phyloP scores from a whole-genome alignment of 2,329 filamentous ascomycete species.

The Monosporascus sp. region DNA sequence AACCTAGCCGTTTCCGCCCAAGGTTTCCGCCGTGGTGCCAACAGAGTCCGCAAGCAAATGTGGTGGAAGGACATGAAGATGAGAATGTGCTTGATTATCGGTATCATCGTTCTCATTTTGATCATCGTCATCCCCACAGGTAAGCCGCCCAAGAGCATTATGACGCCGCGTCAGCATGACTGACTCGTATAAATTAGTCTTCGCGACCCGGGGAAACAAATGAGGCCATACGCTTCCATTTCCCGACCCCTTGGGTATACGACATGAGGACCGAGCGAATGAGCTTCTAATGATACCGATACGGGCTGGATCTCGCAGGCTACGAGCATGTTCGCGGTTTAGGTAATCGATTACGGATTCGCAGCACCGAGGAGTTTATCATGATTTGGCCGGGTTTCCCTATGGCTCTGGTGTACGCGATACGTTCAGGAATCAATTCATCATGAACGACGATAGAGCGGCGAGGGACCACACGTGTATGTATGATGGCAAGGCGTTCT shows the following conservation, averaged over 20 bases:
- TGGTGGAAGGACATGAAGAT: slow-evolving; percentile 99
- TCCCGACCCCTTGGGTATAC: slow-evolving; percentile 19
- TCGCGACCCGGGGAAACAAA: slow-evolving; percentile 39
- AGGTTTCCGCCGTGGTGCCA: slow-evolving; percentile 93
- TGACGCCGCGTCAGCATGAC: not conserved
- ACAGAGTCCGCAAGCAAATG: slow-evolving; percentile 95
- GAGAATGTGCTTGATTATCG: slow-evolving; percentile 90
- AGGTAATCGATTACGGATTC: slow-evolving; percentile 26
- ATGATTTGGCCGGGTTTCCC: slow-evolving; percentile 31
- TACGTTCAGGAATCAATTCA: slow-evolving; percentile 12
- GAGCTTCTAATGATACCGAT: slow-evolving; percentile 11
- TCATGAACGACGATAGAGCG: slow-evolving; percentile 9
- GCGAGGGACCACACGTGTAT: slow-evolving; percentile 30
- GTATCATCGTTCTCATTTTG: slow-evolving; percentile 84
- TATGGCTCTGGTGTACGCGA: slow-evolving; percentile 24
- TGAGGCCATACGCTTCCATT: slow-evolving; percentile 16
- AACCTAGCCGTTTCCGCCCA: slow-evolving; percentile 90
- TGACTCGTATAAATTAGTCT: slow-evolving; percentile 28
- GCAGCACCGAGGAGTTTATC: slow-evolving; percentile 24
- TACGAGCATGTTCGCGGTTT: slow-evolving; percentile 26
- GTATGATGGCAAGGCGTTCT: slow-evolving; percentile 45
- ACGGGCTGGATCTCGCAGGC: slow-evolving; percentile 28
- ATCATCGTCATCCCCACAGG: slow-evolving; percentile 92
- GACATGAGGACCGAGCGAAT: slow-evolving; percentile 19
- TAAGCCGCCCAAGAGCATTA: slow-evolving; percentile 40